These are phyloP conservation scores for Staphylotrichum tortipilum DNA, from an alignment of 495 filamentous ascomycete genomes.

Conservation along the genomic window DNA sequence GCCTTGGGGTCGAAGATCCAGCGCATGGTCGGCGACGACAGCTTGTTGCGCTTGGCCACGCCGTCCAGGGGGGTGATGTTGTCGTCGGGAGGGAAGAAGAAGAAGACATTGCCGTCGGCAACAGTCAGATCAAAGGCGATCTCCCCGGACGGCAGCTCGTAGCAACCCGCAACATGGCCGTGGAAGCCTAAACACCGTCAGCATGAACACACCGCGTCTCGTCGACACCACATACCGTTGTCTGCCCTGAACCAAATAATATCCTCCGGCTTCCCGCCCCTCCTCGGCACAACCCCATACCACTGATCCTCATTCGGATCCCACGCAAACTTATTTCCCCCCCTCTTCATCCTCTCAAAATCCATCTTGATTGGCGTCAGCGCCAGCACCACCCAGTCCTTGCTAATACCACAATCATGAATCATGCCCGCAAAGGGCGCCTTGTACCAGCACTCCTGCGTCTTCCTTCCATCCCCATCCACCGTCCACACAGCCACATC, in stretches of 20 bases:
- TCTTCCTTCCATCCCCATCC: conserved; percentile 32
- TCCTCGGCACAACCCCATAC: conserved; percentile 42
- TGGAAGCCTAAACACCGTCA: conserved; percentile 34
- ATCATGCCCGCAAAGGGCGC: conserved; percentile 49
- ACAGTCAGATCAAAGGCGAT: conserved; percentile 48
- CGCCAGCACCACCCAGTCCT: conserved; percentile 46
- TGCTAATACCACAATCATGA: conserved; percentile 45
- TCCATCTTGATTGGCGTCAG: conserved; percentile 44
- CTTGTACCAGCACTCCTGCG: conserved; percentile 40
- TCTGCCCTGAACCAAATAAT: conserved; percentile 41
- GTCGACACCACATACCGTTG: conserved; percentile 29
- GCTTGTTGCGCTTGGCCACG: conserved; percentile 24
- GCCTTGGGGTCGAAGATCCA: conserved; percentile 47
- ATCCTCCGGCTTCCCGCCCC: conserved; percentile 40
- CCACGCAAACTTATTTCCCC: conserved; percentile 50
- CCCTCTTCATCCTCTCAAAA: conserved; percentile 44
- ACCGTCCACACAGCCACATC: conserved; percentile 46
- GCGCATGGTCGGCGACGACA: conserved; percentile 42
- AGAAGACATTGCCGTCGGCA: conserved; percentile 49
- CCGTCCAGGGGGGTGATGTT: conserved; percentile 18
- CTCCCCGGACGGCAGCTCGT: conserved; percentile 39
- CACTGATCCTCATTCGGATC: conserved; percentile 44
- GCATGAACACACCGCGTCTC: background rate
- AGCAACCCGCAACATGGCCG: conserved; percentile 43
- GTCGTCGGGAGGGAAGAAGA: conserved; percentile 44